These are phyloP conservation scores for Hypoxylon subgilvum DNA, from an alignment of 495 filamentous ascomycete species.

Conservation along the genomic window DNA sequence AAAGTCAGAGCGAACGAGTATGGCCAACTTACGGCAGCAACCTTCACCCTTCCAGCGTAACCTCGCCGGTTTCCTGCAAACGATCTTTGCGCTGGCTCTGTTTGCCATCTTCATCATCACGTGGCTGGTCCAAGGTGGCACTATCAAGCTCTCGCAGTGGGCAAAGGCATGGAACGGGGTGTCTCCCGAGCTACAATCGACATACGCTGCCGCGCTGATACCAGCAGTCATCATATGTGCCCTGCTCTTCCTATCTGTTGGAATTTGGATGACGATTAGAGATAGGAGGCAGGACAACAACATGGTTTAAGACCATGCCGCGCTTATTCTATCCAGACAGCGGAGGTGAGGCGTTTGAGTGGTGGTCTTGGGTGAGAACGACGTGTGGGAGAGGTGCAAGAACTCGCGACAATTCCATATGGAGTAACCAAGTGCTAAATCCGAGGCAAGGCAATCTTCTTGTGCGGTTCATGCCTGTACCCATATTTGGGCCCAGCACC, in stretches of 20 bases:
- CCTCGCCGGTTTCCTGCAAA: constrained; percentile 26
- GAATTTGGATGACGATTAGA: constrained; percentile 19
- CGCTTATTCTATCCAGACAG: too few species aligned
- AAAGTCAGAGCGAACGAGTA: constrained; percentile 5
- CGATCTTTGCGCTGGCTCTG: constrained; percentile 33
- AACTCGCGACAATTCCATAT: too few species aligned
- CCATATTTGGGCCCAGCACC: too few species aligned
- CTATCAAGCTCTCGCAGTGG: constrained; percentile 35
- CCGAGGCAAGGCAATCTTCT: too few species aligned
- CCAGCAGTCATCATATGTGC: constrained; percentile 16
- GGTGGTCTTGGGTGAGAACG: background rate
- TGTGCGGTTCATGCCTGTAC: too few species aligned
- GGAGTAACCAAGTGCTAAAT: too few species aligned
- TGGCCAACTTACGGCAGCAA: background rate
- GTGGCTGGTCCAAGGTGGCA: constrained; percentile 27
- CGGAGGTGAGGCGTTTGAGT: too few species aligned
- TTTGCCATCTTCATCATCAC: constrained; percentile 38
- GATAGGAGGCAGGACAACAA: constrained; percentile 12
- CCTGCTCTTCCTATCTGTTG: constrained; percentile 21
- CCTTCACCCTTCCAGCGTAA: constrained; percentile 17
- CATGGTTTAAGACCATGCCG: background rate
- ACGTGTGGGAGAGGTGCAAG: too few species aligned
- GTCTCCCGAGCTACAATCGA: constrained; percentile 14
- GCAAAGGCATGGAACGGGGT: constrained; percentile 37
- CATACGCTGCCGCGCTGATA: constrained; percentile 28